Evolutionary conservation across 179 eudicot species (phyloP).

Genomic region (Heliamphora pulchella): DNA sequence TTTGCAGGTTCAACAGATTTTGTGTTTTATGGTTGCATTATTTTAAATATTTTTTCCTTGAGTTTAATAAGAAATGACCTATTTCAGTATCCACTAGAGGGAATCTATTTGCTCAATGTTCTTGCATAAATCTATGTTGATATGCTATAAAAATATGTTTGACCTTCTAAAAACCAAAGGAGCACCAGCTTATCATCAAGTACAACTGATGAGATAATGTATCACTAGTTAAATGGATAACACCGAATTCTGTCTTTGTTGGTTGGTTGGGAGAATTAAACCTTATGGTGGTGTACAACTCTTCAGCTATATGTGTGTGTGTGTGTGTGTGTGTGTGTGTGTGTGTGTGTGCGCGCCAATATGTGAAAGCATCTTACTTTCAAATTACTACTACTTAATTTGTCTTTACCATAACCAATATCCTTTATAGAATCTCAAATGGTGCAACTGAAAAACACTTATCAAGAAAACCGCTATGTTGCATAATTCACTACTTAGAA

Average conservation of each 20-base stretch:
- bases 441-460: conserved; percentile 1
- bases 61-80: background rate
- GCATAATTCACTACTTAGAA: background rate
- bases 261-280: background rate
- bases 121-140: background rate
- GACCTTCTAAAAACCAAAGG: background rate
- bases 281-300: background rate
- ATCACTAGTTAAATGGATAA: background rate
- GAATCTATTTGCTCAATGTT: background rate
- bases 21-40: background rate
- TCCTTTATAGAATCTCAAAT: background rate
- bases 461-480: conserved; percentile 6
- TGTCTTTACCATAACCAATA: background rate
- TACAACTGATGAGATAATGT: background rate
- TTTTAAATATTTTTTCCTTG: background rate
- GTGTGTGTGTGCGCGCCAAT: too few relatives aligned
- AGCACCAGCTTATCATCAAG: background rate
- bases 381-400: background rate
- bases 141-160: background rate
- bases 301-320: background rate
- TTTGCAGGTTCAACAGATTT: conserved; percentile 61
- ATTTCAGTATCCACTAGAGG: background rate
- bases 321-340: too few relatives aligned
- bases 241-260: background rate
- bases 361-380: background rate